Percentiles rank a stretch among this genome's conserved stretches.
phyloP scores from a whole-genome alignment of 352 stramenopile genomes.

The Sclerospora graminicola region DNA sequence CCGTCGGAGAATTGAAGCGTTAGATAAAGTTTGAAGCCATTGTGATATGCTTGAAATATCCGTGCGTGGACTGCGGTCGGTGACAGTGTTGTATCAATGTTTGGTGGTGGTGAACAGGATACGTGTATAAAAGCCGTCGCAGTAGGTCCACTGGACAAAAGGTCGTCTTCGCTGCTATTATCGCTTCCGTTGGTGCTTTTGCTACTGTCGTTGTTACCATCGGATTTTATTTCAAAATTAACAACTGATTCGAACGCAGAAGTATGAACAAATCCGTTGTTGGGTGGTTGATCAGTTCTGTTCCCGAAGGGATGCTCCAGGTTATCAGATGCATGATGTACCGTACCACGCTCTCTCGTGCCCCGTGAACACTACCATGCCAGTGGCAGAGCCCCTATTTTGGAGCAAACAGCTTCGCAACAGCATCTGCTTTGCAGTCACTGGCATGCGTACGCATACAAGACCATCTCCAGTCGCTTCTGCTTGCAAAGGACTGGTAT shows the following conservation, averaged over 20 bases:
- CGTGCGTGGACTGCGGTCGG: neutral
- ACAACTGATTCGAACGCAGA: neutral
- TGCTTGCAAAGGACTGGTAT: no score
- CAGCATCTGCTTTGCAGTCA: no score
- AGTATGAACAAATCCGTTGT: constrained; percentile 1
- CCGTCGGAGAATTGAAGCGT: no score
- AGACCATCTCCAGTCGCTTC: no score
- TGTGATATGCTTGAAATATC: neutral
- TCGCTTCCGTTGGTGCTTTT: neutral
- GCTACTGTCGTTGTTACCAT: constrained; percentile 1
- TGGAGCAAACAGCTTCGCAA: no score
- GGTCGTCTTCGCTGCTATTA: neutral
- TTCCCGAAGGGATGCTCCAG: neutral
- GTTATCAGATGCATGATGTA: neutral
- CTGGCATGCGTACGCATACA: no score
- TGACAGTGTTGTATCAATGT: neutral
- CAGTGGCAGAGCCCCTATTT: no score
- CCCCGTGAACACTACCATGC: no score
- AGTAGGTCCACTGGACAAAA: neutral
- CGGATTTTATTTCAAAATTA: neutral
- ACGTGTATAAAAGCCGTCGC: neutral
- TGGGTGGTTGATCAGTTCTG: neutral
- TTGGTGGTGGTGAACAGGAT: neutral
- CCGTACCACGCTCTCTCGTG: neutral
- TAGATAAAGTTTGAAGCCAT: no score